Conservation (phyloP, 1,139 yeast species). For the Meyerozyma elateridarum region DNA sequence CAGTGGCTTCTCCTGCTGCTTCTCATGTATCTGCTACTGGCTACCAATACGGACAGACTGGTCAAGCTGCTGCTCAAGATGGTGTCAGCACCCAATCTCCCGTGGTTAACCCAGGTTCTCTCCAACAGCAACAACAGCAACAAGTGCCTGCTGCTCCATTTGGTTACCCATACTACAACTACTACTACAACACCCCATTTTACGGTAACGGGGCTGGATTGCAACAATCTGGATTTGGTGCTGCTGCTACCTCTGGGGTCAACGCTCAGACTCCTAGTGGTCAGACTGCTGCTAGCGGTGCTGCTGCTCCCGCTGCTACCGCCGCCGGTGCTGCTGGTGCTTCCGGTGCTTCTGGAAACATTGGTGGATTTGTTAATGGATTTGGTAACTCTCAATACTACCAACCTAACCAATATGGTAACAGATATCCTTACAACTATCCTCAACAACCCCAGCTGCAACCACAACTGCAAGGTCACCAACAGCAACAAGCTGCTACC, state of each 20-base stretch:
- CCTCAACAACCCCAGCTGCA: slow-evolving; percentile 24
- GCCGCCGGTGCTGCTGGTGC: slow-evolving; percentile 11
- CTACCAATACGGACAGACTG: slow-evolving; percentile 19
- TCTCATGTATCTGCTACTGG: slow-evolving; percentile 24
- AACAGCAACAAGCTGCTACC: slow-evolving; percentile 22
- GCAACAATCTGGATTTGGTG: slow-evolving; percentile 20
- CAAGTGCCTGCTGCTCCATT: slow-evolving; percentile 32
- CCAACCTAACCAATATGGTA: slow-evolving; percentile 34
- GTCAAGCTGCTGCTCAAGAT: slow-evolving; percentile 15
- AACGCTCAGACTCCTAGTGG: slow-evolving; percentile 11
- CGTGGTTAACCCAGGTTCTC: slow-evolving; percentile 8
- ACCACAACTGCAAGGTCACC: slow-evolving; percentile 14
- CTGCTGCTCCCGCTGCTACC: slow-evolving; percentile 5
- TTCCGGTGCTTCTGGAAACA: slow-evolving; percentile 13
- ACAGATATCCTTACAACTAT: slow-evolving; percentile 36
- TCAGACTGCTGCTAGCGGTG: slow-evolving; percentile 10
- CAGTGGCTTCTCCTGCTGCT: slow-evolving; percentile 33
- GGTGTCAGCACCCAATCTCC: slow-evolving; percentile 9
- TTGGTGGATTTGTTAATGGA: slow-evolving; percentile 13
- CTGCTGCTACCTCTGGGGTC: slow-evolving; percentile 12
- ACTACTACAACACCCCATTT: slow-evolving; percentile 42
- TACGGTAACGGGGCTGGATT: slow-evolving; percentile 29
- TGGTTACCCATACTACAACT: slow-evolving; percentile 44
- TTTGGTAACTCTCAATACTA: slow-evolving; percentile 27
- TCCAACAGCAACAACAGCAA: slow-evolving; percentile 12